A percentile compares a stretch with the other conserved stretches of the same genome.
Conservation (phyloP, 768 basidiomycete species). For the Gymnopilus junonius region DNA sequence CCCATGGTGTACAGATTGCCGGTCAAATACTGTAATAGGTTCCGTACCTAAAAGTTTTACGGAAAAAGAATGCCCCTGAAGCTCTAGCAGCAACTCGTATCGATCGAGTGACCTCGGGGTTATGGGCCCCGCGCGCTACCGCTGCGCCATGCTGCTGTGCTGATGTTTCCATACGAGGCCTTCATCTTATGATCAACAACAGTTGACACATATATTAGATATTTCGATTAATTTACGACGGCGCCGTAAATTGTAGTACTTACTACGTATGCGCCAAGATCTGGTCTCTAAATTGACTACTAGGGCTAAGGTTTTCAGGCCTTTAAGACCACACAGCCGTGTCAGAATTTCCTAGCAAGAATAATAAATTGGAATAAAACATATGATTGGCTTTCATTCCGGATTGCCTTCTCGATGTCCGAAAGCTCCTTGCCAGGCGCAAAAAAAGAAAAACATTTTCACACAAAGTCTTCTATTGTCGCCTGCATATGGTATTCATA, state of each 20-base stretch:
- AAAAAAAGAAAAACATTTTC: neutral
- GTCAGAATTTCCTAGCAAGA: neutral
- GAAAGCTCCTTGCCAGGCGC: neutral
- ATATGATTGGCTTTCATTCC: neutral
- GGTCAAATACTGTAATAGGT: too few relatives aligned
- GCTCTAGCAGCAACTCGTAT: conserved; percentile 70
- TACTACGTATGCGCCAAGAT: too few relatives aligned
- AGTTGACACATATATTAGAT: too few relatives aligned
- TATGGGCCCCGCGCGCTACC: conserved; percentile 64
- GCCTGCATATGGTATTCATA: neutral
- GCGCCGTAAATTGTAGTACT: too few relatives aligned
- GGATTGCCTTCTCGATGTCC: neutral
- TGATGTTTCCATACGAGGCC: neutral
- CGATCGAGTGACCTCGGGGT: conserved; percentile 70
- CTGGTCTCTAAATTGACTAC: neutral
- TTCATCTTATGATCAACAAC: too few relatives aligned
- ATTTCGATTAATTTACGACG: too few relatives aligned
- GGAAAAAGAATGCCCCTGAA: neutral
- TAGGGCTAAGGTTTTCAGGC: neutral
- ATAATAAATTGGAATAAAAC: neutral
- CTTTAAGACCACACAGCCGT: neutral
- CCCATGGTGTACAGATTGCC: too few relatives aligned
- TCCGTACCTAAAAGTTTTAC: too few relatives aligned
- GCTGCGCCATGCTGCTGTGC: conserved; percentile 61
- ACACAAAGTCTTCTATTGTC: neutral